Conservation (phyloP, 2,329 filamentous ascomycete genomes). For the Scedosporium apiospermum region DNA sequence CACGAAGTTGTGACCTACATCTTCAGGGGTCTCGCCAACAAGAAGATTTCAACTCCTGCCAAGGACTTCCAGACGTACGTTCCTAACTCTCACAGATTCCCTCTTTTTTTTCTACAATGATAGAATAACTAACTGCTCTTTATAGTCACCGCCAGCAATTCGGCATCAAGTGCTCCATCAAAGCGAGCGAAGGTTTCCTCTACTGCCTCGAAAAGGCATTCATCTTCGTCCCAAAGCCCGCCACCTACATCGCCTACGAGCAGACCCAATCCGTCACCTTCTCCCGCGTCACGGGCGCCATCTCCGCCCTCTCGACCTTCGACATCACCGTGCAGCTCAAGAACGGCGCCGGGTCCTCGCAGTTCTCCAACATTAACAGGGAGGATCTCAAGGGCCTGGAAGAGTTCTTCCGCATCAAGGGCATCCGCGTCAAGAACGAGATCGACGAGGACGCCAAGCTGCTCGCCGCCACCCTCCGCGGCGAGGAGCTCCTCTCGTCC, state of each 20-base stretch:
- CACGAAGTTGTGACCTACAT: constrained; percentile 92
- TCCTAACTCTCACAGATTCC: neutral
- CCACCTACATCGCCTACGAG: constrained; percentile 94
- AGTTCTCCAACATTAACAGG: constrained; percentile 98
- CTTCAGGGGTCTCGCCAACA: constrained; percentile 87
- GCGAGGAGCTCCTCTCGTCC: constrained; percentile 73
- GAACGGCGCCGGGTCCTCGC: constrained; percentile 74
- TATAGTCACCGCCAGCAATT: constrained; percentile 76
- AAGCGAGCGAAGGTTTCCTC: constrained; percentile 93
- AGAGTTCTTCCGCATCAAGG: constrained; percentile 94
- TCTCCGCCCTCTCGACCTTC: constrained; percentile 90
- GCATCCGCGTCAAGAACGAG: constrained; percentile 94
- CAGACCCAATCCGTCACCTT: constrained; percentile 88
- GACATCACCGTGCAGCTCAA: constrained; percentile 94
- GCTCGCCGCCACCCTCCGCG: constrained; percentile 72
- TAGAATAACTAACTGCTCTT: constrained; percentile 17
- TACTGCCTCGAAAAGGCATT: constrained; percentile 98
- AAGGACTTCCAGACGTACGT: constrained; percentile 78
- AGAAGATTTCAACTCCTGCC: constrained; percentile 88
- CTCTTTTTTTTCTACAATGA: neutral
- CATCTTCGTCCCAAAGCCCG: constrained; percentile 97
- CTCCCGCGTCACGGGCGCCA: constrained; percentile 86
- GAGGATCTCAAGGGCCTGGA: constrained; percentile 97
- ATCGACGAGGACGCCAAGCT: constrained; percentile 85
- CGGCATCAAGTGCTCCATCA: constrained; percentile 99